Evolutionary conservation across 2,329 filamentous ascomycete species (phyloP), one percentile per base, ranked within the genome.

Genomic region (Aspergillus brasiliensis): DNA sequence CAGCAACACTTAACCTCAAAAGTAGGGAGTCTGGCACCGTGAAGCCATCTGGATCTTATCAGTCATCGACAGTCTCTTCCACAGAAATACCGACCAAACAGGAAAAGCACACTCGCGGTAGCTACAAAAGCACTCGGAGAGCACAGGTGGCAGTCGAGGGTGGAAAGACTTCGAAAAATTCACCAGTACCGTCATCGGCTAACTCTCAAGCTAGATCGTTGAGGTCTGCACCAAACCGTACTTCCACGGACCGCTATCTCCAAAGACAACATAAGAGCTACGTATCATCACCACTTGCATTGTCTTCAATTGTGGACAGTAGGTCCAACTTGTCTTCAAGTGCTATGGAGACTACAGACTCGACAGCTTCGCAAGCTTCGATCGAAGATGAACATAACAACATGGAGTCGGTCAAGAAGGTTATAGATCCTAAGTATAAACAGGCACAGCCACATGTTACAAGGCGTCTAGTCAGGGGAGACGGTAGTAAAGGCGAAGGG

Each of bases 241-340:
- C 40, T 13, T 37, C 56, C 11, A 51, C 42, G 19, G 64, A 68
- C 8, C 47, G 42, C 5, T 54, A 53, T 34, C 27, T 52, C 15
- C 65, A 61, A 48, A 62, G 59, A 19, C 55, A 60, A 8, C 59
- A 69, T 46, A 68, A 63, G 37, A 61, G 46, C 11, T 74, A 74
- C 61, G 72, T 67, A 51, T 73, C 73, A 6, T 76, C 74, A 11
- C 73, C 73, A 21, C 66, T 76, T 27, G 65, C 73, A 8, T 64
- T 64, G 42, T 67, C 69, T 13, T 62, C 69, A 38, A 64, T 65
- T 21, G 61, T 60, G 19, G 66, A 54, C 7, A 31, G 59, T n/a
- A 62, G 62, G 8, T 34, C 37, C 25, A 44, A 62, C 51, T 37
- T 44, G 5, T 17, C 19, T 27, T 42, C 51, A 5, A 19, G 40